Evolutionary conservation across 192 early-diverging fungal species (phyloP).

Genomic region (Phlyctochytrium planicorne): DNA sequence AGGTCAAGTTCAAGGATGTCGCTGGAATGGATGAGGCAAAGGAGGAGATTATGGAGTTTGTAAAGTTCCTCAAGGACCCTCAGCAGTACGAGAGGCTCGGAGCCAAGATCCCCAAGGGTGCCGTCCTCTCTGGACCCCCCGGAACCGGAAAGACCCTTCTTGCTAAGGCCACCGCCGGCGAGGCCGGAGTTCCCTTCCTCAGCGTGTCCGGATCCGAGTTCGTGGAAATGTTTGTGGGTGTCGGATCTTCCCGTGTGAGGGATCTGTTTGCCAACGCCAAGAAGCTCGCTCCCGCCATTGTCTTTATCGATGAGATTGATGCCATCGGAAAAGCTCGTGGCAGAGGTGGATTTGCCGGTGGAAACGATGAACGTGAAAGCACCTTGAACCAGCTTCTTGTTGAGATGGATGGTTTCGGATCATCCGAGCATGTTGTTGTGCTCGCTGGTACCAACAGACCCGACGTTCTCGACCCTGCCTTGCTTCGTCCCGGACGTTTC

Average conservation of each 20-base stretch:
- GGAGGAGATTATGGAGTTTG: constrained; percentile 99
- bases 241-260: constrained; percentile 88
- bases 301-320: constrained; percentile 99
- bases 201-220: constrained; percentile 99
- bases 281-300: constrained; percentile 96
- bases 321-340: constrained; percentile 98
- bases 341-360: constrained; percentile 79
- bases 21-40: constrained; percentile 99
- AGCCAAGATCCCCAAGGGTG: constrained; percentile 98
- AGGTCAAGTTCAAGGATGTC: constrained; percentile 98
- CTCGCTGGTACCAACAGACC: constrained; percentile 97
- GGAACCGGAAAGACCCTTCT: constrained; percentile 98
- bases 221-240: constrained; percentile 99
- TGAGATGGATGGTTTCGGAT: constrained; percentile 98
- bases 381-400: constrained; percentile 98
- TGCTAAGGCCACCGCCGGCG: constrained; percentile 98
- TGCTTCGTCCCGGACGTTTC: constrained; percentile 97
- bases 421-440: constrained; percentile 87
- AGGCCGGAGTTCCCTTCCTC: constrained; percentile 96
- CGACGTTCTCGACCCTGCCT: constrained; percentile 93
- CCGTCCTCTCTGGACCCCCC: constrained; percentile 89
- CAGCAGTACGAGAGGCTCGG: constrained; percentile 86
- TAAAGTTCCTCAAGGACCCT: constrained; percentile 97
- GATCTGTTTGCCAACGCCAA: constrained; percentile 97
- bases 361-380: constrained; percentile 97